Evolutionary conservation across 176 grass and related monocot species (phyloP).

Genomic region (Oryza nivara): DNA sequence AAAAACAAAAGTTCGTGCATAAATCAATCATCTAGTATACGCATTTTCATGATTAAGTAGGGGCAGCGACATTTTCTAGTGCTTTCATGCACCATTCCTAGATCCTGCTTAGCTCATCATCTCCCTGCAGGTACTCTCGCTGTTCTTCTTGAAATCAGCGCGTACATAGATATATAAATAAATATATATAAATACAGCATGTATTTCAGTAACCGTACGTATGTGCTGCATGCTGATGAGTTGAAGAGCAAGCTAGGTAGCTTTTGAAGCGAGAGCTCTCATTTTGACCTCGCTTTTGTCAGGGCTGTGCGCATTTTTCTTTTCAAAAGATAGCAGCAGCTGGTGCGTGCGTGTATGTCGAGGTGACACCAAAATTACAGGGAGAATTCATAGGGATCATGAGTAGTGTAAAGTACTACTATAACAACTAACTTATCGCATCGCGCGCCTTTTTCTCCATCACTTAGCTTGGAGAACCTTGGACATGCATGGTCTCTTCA

Average conservation of each 20-base stretch:
- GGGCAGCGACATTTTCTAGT: slow-evolving; percentile 3
- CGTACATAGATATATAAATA: background rate
- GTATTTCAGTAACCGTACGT: slow-evolving; percentile 37
- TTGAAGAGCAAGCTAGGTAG: background rate
- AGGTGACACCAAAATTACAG: slow-evolving; percentile 51
- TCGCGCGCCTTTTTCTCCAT: slow-evolving; percentile 22
- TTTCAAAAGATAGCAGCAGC: slow-evolving; percentile 45
- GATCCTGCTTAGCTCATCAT: slow-evolving; percentile 34
- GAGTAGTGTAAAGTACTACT: slow-evolving; percentile 46
- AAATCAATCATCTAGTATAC: slow-evolving; percentile 10
- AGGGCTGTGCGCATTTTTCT: slow-evolving; percentile 54
- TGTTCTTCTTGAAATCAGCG: slow-evolving; percentile 18
- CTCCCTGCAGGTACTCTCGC: background rate
- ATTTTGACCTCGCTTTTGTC: slow-evolving; percentile 60
- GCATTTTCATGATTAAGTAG: slow-evolving; percentile 34
- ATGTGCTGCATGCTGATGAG: slow-evolving; percentile 6
- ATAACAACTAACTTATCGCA: slow-evolving; percentile 38
- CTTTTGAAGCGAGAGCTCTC: slow-evolving; percentile 52
- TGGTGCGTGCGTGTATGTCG: slow-evolving; percentile 35
- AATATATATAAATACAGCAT: background rate
- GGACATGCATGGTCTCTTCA: slow-evolving; percentile 5
- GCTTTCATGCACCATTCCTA: slow-evolving; percentile 23
- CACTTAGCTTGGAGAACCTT: background rate
- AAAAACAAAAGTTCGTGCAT: background rate
- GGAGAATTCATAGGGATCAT: slow-evolving; percentile 72